These are phyloP conservation scores for Allodekkera sacchari DNA, from an alignment of 805 yeast species.

Conservation along the genomic window DNA sequence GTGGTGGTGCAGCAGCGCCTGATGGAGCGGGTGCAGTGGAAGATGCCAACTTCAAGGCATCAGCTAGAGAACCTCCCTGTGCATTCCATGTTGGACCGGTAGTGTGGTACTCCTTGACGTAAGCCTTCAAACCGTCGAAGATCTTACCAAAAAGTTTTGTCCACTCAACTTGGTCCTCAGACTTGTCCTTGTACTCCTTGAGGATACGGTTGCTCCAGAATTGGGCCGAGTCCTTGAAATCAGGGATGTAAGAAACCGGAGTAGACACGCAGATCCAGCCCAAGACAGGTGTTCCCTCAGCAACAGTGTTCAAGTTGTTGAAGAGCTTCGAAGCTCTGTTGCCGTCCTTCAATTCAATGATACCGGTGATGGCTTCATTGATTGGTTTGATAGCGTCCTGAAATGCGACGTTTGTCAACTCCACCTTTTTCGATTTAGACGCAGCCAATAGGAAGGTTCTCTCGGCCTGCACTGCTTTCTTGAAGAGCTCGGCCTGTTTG, in stretches of 20 bases:
- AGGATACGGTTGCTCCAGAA: constrained; percentile 90
- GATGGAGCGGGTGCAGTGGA: constrained; percentile 15
- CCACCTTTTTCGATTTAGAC: constrained; percentile 57
- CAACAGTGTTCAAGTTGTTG: constrained; percentile 71
- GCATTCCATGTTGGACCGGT: constrained; percentile 81
- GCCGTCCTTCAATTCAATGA: constrained; percentile 61
- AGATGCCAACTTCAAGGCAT: constrained; percentile 27
- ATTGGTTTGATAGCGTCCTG: constrained; percentile 59
- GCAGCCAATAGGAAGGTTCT: constrained; percentile 53
- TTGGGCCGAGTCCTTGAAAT: constrained; percentile 83
- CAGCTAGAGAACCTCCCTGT: constrained; percentile 49
- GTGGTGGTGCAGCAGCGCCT: constrained; percentile 21
- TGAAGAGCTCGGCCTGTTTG: constrained; percentile 42
- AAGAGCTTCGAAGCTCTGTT: constrained; percentile 59
- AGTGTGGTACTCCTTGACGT: constrained; percentile 69
- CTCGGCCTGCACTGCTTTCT: constrained; percentile 52
- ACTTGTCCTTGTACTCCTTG: constrained; percentile 73
- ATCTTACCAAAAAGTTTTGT: constrained; percentile 55
- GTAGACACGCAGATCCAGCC: constrained; percentile 83
- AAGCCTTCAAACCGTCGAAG: constrained; percentile 62
- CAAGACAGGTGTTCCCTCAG: constrained; percentile 83
- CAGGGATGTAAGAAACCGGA: constrained; percentile 70
- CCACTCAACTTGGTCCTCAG: constrained; percentile 71
- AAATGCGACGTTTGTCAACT: constrained; percentile 42
- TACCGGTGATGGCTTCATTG: constrained; percentile 47